phyloP scores from a whole-genome alignment of 208 protist genomes.

The Crithidia mellificae region DNA sequence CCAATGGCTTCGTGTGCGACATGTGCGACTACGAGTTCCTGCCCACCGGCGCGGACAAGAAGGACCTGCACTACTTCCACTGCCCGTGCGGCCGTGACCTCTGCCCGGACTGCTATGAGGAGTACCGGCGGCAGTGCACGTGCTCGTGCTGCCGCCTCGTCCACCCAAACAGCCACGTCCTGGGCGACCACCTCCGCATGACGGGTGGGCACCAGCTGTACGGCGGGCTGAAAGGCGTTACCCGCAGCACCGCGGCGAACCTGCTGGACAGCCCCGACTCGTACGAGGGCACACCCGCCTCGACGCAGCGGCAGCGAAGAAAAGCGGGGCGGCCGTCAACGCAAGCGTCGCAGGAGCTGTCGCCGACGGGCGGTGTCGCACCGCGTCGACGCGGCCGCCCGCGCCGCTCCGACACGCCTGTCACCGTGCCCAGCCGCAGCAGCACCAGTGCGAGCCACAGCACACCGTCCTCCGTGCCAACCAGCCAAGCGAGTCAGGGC shows the following conservation, averaged over 20 bases:
- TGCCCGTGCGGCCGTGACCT: slow-evolving; percentile 85
- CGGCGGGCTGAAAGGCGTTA: slow-evolving; percentile 1
- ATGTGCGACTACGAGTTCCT: slow-evolving; percentile 80
- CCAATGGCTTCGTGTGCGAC: slow-evolving; percentile 85
- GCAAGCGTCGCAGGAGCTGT: too few species aligned
- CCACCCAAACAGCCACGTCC: slow-evolving; percentile 63
- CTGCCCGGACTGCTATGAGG: slow-evolving; percentile 72
- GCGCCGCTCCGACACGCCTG: not conserved
- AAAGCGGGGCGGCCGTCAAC: not conserved
- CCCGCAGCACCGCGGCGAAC: not conserved
- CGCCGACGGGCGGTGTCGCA: not conserved
- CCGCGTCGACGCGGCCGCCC: slow-evolving; percentile 7
- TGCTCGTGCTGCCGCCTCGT: slow-evolving; percentile 62
- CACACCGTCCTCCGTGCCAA: not conserved
- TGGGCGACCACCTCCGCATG: slow-evolving; percentile 56
- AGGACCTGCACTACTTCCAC: slow-evolving; percentile 76
- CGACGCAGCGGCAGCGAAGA: not conserved
- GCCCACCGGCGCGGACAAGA: slow-evolving; percentile 37
- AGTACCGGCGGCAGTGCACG: slow-evolving; percentile 64
- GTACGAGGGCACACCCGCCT: not conserved
- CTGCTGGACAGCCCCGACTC: not conserved
- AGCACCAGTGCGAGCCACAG: too few species aligned
- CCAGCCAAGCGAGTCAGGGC: slow-evolving; percentile 2
- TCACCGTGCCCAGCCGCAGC: not conserved
- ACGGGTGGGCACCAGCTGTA: slow-evolving; percentile 24